These are phyloP conservation scores for Coniferiporia sulphurascens DNA, from an alignment of 1,284 basidiomycete genomes.

Conservation along the genomic window DNA sequence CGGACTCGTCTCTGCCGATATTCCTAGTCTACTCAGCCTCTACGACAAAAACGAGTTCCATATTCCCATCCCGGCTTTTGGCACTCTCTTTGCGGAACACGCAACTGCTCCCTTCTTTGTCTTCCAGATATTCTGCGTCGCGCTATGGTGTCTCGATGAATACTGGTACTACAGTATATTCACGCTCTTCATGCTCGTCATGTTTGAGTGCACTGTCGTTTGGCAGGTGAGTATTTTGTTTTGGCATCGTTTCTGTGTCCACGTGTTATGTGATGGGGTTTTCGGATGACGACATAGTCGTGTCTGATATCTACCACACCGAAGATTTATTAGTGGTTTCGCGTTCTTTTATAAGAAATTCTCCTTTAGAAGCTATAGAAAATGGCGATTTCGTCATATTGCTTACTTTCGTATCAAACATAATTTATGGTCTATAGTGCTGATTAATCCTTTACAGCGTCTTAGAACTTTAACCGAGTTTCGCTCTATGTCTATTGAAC, in stretches of 20 bases:
- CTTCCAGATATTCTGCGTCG: constrained; percentile 94
- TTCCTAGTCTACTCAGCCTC: constrained; percentile 48
- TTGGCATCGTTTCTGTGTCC: not conserved
- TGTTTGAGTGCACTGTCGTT: constrained; percentile 96
- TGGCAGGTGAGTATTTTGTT: constrained; percentile 68
- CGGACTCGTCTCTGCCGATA: constrained; percentile 37
- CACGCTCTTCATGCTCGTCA: constrained; percentile 93
- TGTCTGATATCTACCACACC: not conserved
- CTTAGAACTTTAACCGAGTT: constrained; percentile 89
- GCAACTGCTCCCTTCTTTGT: constrained; percentile 95
- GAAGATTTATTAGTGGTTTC: no score
- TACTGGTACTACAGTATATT: constrained; percentile 98
- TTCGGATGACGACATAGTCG: not conserved
- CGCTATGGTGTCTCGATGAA: constrained; percentile 93
- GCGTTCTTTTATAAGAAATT: no score
- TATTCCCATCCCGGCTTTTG: constrained; percentile 91
- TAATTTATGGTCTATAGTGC: not conserved
- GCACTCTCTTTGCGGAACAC: constrained; percentile 86
- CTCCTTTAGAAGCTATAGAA: no score
- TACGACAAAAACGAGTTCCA: constrained; percentile 94
- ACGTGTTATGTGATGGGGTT: not conserved
- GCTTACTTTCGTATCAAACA: not conserved
- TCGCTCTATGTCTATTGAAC: constrained; percentile 89
- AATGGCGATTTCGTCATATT: no score
- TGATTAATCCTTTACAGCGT: constrained; percentile 46